Evolutionary conservation across 768 basidiomycete species (phyloP), one percentile per base, ranked within the genome.

Genomic region (Nidularia pulvinata): DNA sequence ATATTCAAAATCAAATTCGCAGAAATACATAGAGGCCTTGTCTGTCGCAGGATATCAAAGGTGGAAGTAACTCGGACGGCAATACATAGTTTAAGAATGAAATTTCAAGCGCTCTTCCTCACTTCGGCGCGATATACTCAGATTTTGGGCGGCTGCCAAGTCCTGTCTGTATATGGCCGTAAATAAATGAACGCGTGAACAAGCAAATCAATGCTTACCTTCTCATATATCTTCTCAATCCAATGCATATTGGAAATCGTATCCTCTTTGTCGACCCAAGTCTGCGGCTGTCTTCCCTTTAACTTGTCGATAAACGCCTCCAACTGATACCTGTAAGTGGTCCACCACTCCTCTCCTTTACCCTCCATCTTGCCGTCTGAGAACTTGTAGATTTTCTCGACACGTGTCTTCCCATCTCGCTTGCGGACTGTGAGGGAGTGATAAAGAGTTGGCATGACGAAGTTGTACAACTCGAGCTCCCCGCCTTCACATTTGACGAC

Each of bases 271-370:
- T 69, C 62, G 36, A 86, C 57, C 86, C 86, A 89, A 11, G 74
- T 75, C 52, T 78, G 72, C 2, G 83, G 80, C 19, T 66, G 63
- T 34, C 79, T 70, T 14, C 83, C 84, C 53, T 71, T 72, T 45
- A 88, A 55, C 61, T 73, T 77, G 60, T 89, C 81, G 6, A 88
- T 79, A 52, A 86, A 86, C 6, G 80, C 82, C 66, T 88, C 84
- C 36, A 87, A 66, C 65, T 87, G 85, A 55, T 80, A 83, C 37
- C 74, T 64, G 53, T 73, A 80, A 22, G 83, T 79, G 36, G 79
- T 70, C 84, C 84, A 88, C 78, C 80, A 83, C 7, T 70, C 69
- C 63, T 85, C 77, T 19, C 83, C 83, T 51, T 78, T 72, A 36
- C 65, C 67, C 42, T 57, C 60, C 43, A 65, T 48, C 53, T 79